Evolutionary conservation across 2,329 filamentous ascomycete genomes (phyloP), one percentile per base, ranked within the genome.

Genomic region (Colletotrichum tofieldiae): DNA sequence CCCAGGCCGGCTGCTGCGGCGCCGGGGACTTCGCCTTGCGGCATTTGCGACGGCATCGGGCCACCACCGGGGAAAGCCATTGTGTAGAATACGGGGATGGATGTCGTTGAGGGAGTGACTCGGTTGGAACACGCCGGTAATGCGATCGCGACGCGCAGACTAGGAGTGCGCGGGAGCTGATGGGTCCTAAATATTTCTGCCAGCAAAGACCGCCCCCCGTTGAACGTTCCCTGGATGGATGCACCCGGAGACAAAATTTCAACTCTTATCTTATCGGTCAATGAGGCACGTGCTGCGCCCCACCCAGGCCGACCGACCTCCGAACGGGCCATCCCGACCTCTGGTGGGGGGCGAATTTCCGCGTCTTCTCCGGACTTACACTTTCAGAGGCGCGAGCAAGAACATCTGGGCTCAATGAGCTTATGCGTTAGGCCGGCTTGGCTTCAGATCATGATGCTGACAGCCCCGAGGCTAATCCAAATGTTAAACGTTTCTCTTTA

Each of bases 21-120:
- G 70, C 75, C 77, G 73, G 58, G 51, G 43, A 45, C 11, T 67
- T 74, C 75, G 69, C 75, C 77, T 73, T 67, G 58, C 59, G 65
- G 43, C 23, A 23, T 32, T 51, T 52, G 41, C 14, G 66, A 20
- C 14, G 70, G 55, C n/a, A 32, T 64, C 45, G 59, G 65, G n/a
- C 65, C 58, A 16, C 49, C 69, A 20, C 80, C 79, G 20, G 82
- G 82, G 51, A 84, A 81, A 73, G 80, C 86, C 84, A 86, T 86
- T 60, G 12, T 56, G n/a, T 41, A 26, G 16, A 20, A 39, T 52
- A 1, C 20, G 54, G 43, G 54, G 47, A 47, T 11, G 1, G 35
- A 18, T 9, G 60, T 41, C 23, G 61, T 32, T 11, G 26, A 59
- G 58, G 11, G 35, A 45, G 29, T 26, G 3, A 37, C 35, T 54